Evolutionary conservation across 805 yeast genomes (phyloP), one percentile per base, ranked within the genome.

Genomic region (Zygotorulaspora sp.): DNA sequence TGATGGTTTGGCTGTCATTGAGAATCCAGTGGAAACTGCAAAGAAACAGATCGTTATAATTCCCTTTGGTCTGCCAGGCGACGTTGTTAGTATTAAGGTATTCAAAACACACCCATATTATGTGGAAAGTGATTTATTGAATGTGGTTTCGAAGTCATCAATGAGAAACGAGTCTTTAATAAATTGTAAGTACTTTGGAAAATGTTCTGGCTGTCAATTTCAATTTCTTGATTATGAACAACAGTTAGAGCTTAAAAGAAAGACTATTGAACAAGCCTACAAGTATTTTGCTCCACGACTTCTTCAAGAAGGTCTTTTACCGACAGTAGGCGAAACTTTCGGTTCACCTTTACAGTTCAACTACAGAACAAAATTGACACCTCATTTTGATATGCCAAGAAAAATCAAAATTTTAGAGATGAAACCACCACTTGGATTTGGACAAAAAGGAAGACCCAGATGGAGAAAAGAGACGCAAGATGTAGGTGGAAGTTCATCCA

Each of bases 151-250:
- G 44, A 51, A 67, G 2, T 70, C 82, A 45, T 3, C 57, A 49
- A 31, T 64, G 75, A 53, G 85, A 46, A 62, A 75, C 32, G 70
- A 85, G 43, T 80, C 83, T 49, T 57, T 66, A 5, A 69, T 83
- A 36, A 77, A 82, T 40, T 73, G 73, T 47, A 71, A 75, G 46
- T 92, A 92, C 65, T 92, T 90, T 65, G 95, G 95, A 10, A 77
- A 77, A 46, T 89, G 97, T 60, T 85, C 95, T 1, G 97, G 97
- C 3, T 89, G 97, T 61, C 97, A 92, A 64, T 87, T 79, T 57
- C 97, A 92, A 58, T 78, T 78, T 59, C 65, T 88, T 22, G 69
- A 74, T 2, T 92, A 92, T 58, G 71, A 71, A 1, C 70, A 78
- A 28, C 97, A 90, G 63, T 67, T 92, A 36, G 65, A 62, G 35